Conservation (phyloP, 2,329 filamentous ascomycete species). For the Colletotrichum scovillei region DNA sequence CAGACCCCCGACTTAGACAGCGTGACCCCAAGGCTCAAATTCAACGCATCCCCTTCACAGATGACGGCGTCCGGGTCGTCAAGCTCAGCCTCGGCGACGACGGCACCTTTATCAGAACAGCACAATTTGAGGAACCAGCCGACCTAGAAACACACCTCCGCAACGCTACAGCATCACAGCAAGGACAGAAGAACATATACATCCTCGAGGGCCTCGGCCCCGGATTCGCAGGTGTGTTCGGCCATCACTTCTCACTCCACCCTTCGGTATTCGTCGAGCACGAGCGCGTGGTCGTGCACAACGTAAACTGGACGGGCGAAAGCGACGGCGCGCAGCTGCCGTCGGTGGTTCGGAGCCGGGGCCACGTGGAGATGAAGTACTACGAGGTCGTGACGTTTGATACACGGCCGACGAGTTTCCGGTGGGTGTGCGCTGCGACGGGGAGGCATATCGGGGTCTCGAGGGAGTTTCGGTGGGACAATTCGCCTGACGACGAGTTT, state of each 20-base stretch:
- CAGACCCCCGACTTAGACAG: conserved; percentile 37
- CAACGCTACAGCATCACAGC: background rate
- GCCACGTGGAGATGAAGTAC: conserved; percentile 39
- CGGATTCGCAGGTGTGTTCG: conserved; percentile 36
- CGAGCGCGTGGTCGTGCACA: conserved; percentile 41
- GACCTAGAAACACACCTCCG: conserved; percentile 10
- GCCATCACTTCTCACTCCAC: conserved; percentile 38
- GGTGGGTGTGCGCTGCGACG: conserved; percentile 39
- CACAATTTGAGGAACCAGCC: conserved; percentile 27
- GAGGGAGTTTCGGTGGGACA: conserved; percentile 28
- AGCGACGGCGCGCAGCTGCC: conserved; percentile 40
- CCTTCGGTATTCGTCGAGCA: conserved; percentile 41
- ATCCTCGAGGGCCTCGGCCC: conserved; percentile 40
- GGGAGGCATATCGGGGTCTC: conserved; percentile 40
- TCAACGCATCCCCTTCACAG: conserved; percentile 36
- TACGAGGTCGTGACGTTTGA: conserved; percentile 39
- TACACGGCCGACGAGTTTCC: conserved; percentile 37
- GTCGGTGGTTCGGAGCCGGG: conserved; percentile 33
- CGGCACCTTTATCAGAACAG: conserved; percentile 22
- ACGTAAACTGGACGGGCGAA: conserved; percentile 36
- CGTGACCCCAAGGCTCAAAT: conserved; percentile 38
- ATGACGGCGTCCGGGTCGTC: conserved; percentile 32
- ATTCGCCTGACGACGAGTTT: conserved; percentile 24
- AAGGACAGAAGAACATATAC: conserved; percentile 30
- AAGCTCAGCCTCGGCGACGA: conserved; percentile 32